These are phyloP conservation scores for Trichoderma harzianum DNA, from an alignment of 2,329 filamentous ascomycete genomes.

Conservation along the genomic window DNA sequence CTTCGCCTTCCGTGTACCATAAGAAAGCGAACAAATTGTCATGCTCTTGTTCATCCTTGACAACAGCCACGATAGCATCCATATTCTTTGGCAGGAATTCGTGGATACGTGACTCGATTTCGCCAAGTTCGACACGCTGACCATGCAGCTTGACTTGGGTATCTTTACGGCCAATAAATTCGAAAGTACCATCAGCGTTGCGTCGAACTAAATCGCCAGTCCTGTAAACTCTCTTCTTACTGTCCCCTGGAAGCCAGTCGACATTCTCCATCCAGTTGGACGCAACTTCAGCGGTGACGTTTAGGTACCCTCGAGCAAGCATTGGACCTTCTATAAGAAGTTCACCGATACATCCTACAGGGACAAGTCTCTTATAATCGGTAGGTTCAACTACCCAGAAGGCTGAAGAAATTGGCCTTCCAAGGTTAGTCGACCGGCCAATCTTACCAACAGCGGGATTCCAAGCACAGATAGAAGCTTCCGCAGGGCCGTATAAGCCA, in stretches of 20 bases:
- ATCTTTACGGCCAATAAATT: constrained; percentile 17
- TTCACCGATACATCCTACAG: constrained; percentile 23
- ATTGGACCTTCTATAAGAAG: constrained; percentile 24
- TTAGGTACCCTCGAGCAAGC: constrained; percentile 23
- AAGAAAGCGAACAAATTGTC: constrained; percentile 16
- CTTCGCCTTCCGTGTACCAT: constrained; percentile 16
- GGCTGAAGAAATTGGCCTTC: constrained; percentile 8
- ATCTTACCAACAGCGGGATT: background rate
- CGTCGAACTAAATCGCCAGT: constrained; percentile 18
- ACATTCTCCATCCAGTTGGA: constrained; percentile 18
- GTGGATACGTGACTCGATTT: constrained; percentile 16
- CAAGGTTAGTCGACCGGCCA: constrained; percentile 17
- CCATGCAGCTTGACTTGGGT: constrained; percentile 18
- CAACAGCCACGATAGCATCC: constrained; percentile 13
- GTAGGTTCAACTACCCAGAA: constrained; percentile 23
- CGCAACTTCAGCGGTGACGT: constrained; percentile 18
- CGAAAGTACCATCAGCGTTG: constrained; percentile 17
- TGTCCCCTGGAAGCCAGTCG: constrained; percentile 12
- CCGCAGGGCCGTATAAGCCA: constrained; percentile 16
- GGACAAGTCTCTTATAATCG: constrained; percentile 18
- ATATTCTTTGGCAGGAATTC: constrained; percentile 10
- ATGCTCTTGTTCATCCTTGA: constrained; percentile 14
- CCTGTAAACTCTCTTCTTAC: constrained; percentile 3
- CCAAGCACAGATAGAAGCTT: constrained; percentile 17
- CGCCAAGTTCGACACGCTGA: constrained; percentile 17